Evolutionary conservation across 75 land plant species (phyloP), one percentile per base, ranked within the genome.

Genomic region (Azolla pinnata): DNA sequence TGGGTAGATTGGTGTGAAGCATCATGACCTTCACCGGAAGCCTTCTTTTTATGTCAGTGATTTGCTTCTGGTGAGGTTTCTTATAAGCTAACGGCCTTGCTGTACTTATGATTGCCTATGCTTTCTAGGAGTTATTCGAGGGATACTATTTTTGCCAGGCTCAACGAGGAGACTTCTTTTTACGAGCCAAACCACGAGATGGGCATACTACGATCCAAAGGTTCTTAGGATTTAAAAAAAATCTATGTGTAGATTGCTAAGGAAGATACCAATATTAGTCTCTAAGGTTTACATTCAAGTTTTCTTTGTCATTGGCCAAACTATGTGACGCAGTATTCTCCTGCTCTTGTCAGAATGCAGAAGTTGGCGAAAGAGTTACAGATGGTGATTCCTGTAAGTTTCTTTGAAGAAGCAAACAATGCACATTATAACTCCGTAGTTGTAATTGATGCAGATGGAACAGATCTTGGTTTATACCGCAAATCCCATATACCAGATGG

Each of bases 401-500:
- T 92, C 69, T 92, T 92, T 73, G 97, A 92, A 71, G 97, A 85
- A 61, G 97, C 96, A 67, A 92, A 92, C 67, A 85, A 85, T 75
- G 97, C 97, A 5, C 96, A 88, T 64, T 92, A 88, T 67, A 92
- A 88, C 70, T 88, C 97, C 4, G 31, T 92, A 18, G 96, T 80
- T 14, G 66, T 92, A 40, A 79, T 92, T 64, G 95, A 92, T 77
- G 95, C 97, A 30, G 96, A 92, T 83, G 97, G 97, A 14, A 68
- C 73, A 2, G 97, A 92, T 61, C 80, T 92, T 60, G 97, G 97
- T 1, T 26, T 88, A 1, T 92, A 92, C 34, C 73, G 97, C 44
- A 92, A 92, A 69, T 88, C 90, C 12, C 97, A 92, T 62, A 92
- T 92, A 25, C 97, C 97, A 19, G 97, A 88, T 71, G 95, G 95